Evolutionary conservation across 1,284 basidiomycete genomes (phyloP).

Genomic region (Ceratorhiza oryzae-sativae): DNA sequence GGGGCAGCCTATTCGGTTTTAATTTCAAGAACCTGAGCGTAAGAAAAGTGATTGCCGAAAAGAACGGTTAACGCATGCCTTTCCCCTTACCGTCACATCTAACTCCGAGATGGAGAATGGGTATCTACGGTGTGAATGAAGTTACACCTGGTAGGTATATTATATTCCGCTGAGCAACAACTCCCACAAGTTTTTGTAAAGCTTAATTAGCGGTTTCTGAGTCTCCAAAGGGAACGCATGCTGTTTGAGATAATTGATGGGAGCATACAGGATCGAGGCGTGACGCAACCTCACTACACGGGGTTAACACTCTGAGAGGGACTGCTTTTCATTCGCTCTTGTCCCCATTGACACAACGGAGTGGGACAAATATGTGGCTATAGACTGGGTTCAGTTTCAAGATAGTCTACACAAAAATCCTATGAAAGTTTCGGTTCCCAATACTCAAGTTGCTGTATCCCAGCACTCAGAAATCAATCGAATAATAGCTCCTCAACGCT

Average conservation of each 20-base stretch:
- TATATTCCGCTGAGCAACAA: neutral
- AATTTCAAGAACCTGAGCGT: neutral
- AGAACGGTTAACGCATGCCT: neutral
- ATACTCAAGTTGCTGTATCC: neutral
- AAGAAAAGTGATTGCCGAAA: neutral
- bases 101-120: neutral
- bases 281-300: no score
- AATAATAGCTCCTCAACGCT: constrained; percentile 61
- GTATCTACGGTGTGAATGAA: constrained; percentile 1
- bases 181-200: neutral
- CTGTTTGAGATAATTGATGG: no score
- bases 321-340: neutral
- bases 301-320: neutral
- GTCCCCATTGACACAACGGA: neutral
- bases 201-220: neutral
- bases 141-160: neutral
- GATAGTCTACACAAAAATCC: neutral
- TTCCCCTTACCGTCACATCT: neutral
- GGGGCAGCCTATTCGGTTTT: neutral
- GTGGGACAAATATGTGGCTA: no score
- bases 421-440: neutral
- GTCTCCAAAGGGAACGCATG: no score
- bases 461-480: neutral
- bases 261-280: no score
- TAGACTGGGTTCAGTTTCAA: no score